Conservation (phyloP, 139 green algal species). For the Zygnema cylindricum region DNA sequence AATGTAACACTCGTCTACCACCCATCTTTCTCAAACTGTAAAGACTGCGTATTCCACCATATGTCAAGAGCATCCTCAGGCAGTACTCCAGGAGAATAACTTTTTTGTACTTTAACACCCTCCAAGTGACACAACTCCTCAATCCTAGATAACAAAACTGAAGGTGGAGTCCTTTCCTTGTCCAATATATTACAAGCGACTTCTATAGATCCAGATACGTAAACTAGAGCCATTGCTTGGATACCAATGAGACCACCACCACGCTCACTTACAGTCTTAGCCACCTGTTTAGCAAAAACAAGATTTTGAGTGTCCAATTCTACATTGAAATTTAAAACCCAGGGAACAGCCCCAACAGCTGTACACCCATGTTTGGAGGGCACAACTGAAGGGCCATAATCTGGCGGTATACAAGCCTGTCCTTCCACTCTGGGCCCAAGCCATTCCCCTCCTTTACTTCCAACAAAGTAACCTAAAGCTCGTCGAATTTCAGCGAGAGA, state of each 20-base stretch:
- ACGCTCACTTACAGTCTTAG: constrained; percentile 69
- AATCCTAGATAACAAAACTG: neutral
- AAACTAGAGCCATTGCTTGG: constrained; percentile 79
- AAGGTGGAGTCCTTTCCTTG: neutral
- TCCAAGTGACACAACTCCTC: constrained; percentile 10
- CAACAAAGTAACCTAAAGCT: constrained; percentile 25
- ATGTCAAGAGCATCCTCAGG: neutral
- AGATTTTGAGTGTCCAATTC: constrained; percentile 64
- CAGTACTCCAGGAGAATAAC: constrained; percentile 6
- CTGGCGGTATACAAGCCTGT: constrained; percentile 30
- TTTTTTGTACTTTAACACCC: neutral
- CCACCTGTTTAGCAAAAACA: constrained; percentile 63
- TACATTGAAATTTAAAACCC: constrained; percentile 86
- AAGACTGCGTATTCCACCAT: neutral
- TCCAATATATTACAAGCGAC: constrained; percentile 85
- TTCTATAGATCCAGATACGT: constrained; percentile 69
- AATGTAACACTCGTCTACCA: no score
- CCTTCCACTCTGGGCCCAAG: constrained; percentile 61
- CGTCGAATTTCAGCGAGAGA: constrained; percentile 72
- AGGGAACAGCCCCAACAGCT: constrained; percentile 73
- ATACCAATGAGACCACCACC: constrained; percentile 74
- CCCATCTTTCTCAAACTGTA: no score
- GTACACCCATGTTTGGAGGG: constrained; percentile 62
- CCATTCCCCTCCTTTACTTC: constrained; percentile 33
- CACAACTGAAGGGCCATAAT: constrained; percentile 44